Conservation (phyloP, 495 filamentous ascomycete species). For the Lepidopterella palustris region DNA sequence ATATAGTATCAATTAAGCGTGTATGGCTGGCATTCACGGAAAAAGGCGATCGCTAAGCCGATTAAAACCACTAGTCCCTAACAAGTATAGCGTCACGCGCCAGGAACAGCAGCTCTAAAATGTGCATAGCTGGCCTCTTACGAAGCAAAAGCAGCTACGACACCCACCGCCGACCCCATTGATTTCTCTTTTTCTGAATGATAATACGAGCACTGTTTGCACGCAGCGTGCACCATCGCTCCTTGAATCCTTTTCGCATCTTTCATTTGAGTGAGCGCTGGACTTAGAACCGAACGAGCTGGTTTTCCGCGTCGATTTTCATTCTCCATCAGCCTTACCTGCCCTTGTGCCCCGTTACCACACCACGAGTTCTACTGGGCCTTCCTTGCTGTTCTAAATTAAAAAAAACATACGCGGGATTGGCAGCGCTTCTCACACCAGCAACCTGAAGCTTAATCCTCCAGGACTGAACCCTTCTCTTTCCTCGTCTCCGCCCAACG, state of each 20-base stretch:
- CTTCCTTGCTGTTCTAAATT: too few species aligned
- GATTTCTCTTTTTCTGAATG: constrained; percentile 7
- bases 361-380: too few species aligned
- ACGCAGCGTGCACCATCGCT: background rate
- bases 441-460: background rate
- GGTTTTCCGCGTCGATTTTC: background rate
- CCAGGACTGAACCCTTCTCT: background rate
- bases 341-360: too few species aligned
- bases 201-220: constrained; percentile 3
- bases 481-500: too few species aligned
- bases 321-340: too few species aligned
- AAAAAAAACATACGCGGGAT: too few species aligned
- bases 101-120: constrained; percentile 9
- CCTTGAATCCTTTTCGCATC: background rate
- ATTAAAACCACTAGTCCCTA: background rate
- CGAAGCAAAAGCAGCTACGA: constrained; percentile 4
- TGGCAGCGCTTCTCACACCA: too few species aligned
- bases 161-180: background rate
- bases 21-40: too few species aligned
- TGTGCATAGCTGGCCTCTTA: constrained; percentile 27
- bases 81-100: background rate
- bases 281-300: background rate
- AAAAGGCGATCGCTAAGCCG: background rate
- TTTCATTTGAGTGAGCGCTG: background rate
- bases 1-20: too few species aligned